Evolutionary conservation across 441 rosid species (phyloP).

Genomic region (Croton setiger): DNA sequence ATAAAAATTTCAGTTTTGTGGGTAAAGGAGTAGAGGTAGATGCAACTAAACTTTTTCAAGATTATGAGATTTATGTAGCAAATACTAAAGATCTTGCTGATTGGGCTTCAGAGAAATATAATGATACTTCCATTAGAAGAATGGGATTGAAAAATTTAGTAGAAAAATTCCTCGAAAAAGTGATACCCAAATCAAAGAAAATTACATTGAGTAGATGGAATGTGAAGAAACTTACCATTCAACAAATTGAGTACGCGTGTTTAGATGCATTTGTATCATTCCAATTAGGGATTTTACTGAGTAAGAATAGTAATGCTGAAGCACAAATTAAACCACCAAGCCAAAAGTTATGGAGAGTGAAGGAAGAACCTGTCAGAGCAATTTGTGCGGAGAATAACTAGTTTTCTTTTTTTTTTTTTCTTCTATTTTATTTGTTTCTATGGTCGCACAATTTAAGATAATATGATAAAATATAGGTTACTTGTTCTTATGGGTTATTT

Average conservation of each 20-base stretch:
- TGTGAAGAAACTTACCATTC: not conserved
- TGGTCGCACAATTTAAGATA: too few relatives aligned
- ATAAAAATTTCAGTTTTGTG: not conserved
- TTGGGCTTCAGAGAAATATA: not conserved
- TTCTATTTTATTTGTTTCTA: too few relatives aligned
- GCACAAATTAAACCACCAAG: too few relatives aligned
- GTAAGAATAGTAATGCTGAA: not conserved
- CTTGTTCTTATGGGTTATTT: too few relatives aligned
- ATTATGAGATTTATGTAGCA: not conserved
- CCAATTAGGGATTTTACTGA: not conserved
- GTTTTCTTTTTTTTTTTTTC: too few relatives aligned
- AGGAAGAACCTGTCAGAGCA: too few relatives aligned
- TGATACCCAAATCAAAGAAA: constrained; percentile 5
- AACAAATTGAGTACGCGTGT: constrained; percentile 17
- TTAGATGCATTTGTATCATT: constrained; percentile 23
- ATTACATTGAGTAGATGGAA: constrained; percentile 21
- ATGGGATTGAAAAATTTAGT: constrained; percentile 7
- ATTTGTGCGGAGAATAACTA: too few relatives aligned
- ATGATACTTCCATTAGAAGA: not conserved
- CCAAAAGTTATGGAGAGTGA: too few relatives aligned
- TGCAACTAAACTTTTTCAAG: not conserved
- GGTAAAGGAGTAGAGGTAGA: not conserved
- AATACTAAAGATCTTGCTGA: not conserved
- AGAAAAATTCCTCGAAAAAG: not conserved
- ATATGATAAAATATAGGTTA: too few relatives aligned